phyloP scores from a whole-genome alignment of 202 grass and related monocot genomes.

The Schoenoplectus tabernaemontani region DNA sequence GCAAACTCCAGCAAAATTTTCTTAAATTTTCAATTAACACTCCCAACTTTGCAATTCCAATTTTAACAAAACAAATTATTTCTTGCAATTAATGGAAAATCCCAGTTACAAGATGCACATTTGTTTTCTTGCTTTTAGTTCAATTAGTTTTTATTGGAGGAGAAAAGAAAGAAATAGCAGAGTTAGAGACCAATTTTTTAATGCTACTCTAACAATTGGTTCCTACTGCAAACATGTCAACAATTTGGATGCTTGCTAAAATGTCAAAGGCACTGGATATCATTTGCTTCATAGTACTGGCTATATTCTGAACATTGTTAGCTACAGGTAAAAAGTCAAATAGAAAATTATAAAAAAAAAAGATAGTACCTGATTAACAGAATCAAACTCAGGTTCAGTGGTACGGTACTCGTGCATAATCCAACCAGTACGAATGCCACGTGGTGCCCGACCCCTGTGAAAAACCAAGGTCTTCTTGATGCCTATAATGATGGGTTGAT shows the following conservation, averaged over 20 bases:
- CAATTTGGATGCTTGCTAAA: background rate
- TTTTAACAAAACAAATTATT: background rate
- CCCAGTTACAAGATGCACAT: background rate
- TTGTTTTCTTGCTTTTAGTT: background rate
- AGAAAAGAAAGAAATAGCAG: background rate
- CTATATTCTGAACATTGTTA: background rate
- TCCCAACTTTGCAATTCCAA: background rate
- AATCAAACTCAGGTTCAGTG: slow-evolving; percentile 48
- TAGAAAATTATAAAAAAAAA: background rate
- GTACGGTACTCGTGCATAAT: slow-evolving; percentile 96
- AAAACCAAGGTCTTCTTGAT: slow-evolving; percentile 92
- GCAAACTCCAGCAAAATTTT: background rate
- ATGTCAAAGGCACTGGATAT: background rate
- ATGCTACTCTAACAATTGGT: background rate
- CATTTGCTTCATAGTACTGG: background rate
- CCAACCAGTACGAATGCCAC: slow-evolving; percentile 56
- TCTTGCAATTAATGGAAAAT: background rate
- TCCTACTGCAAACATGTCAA: background rate
- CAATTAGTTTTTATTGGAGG: background rate
- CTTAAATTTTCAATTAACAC: background rate
- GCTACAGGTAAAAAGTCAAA: background rate
- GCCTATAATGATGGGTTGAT: slow-evolving; percentile 35
- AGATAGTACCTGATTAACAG: slow-evolving; percentile 39
- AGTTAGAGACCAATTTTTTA: background rate
- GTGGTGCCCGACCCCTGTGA: slow-evolving; percentile 67